Conservation (phyloP, 345 rosid species). For the Aurinia saxatilis region DNA sequence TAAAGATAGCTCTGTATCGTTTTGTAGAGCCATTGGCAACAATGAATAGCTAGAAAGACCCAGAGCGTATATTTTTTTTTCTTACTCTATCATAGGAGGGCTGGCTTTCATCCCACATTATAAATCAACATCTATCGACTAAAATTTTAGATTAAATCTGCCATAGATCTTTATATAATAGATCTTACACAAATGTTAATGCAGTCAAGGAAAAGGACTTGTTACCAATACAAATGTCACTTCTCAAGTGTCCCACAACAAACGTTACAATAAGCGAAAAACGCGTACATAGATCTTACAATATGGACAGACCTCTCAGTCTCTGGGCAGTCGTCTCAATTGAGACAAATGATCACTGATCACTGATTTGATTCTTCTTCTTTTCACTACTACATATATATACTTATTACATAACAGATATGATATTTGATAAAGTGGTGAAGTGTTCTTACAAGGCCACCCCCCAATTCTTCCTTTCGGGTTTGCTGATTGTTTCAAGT, state of each 20-base stretch:
- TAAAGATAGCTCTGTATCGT: background rate
- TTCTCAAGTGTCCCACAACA: background rate
- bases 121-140: no score
- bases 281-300: slow-evolving; percentile 7
- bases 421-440: slow-evolving; percentile 19
- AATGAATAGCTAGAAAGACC: no score
- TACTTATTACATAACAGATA: slow-evolving; percentile 17
- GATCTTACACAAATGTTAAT: background rate
- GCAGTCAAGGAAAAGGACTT: slow-evolving; percentile 5
- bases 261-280: slow-evolving; percentile 1
- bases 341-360: slow-evolving; percentile 11
- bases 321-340: slow-evolving; percentile 7
- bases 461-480: slow-evolving; percentile 18
- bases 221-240: slow-evolving; percentile 22
- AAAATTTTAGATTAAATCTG: no score
- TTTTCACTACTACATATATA: slow-evolving; percentile 9
- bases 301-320: background rate
- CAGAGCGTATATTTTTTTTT: no score
- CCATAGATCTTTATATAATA: background rate
- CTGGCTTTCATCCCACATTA: no score
- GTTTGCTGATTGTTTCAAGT: slow-evolving; percentile 29
- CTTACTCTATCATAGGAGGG: no score
- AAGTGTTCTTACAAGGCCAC: slow-evolving; percentile 33
- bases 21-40: background rate
- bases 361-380: background rate